Evolutionary conservation across 495 filamentous ascomycete species (phyloP).

Genomic region (Darksidea phi): DNA sequence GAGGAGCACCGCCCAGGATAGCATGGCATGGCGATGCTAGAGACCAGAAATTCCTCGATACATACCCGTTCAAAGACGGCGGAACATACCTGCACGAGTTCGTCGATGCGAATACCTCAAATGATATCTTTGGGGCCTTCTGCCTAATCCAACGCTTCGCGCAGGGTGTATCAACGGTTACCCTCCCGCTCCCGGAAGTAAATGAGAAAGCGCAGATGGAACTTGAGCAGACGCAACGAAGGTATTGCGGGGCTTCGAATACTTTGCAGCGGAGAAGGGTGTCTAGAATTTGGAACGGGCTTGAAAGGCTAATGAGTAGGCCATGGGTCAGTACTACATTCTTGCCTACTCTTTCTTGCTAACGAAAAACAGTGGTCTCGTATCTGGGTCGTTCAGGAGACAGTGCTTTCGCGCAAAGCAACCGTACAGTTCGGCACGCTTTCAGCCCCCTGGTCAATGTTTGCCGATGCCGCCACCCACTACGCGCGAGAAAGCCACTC

Average conservation of each 20-base stretch:
- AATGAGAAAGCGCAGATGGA: neutral
- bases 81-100: neutral
- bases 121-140: conserved; percentile 13
- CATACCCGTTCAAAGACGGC: neutral
- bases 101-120: neutral
- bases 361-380: conserved; percentile 5
- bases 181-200: conserved; percentile 4
- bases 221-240: too few relatives aligned
- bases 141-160: conserved; percentile 9
- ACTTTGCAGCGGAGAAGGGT: too few relatives aligned
- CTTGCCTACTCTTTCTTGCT: neutral
- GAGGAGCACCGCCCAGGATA: conserved; percentile 6
- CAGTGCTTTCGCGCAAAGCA: conserved; percentile 7
- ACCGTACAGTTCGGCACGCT: conserved; percentile 12
- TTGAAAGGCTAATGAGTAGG: conserved; percentile 13
- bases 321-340: conserved; percentile 5
- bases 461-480: conserved; percentile 9
- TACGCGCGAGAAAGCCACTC: conserved; percentile 1
- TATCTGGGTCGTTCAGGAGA: conserved; percentile 19
- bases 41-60: conserved; percentile 1
- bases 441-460: conserved; percentile 17
- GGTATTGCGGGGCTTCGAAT: neutral
- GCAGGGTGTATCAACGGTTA: neutral
- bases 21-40: conserved; percentile 4
- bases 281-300: conserved; percentile 1